Evolutionary conservation across 352 stramenopile species (phyloP), one percentile per base, ranked within the genome.

Genomic region (Globisporangium megalacanthum): DNA sequence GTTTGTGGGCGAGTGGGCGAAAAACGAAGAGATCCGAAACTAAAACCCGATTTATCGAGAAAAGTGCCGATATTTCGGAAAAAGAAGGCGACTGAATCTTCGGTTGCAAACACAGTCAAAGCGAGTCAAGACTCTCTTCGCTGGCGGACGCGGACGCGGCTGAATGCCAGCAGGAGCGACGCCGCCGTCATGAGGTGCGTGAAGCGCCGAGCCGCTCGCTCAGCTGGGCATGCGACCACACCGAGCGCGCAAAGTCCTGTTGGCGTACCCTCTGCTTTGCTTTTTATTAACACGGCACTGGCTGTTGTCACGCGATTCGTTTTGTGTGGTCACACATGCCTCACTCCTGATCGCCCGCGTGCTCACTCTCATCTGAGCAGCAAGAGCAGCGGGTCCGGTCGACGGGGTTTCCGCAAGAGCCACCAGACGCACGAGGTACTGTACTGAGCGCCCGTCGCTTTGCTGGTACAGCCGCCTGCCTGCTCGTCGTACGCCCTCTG

Each of bases 171-270:
- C 57, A 49, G 44, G 44, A 49, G 44, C n/a, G 44, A 39, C 35
- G 10, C 51, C 41, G 49, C 13, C 55, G 73, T 52, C 52, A 84
- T 84, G 74, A 81, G 68, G 74, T 84, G 33, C 67, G 70, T 67
- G 25, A 9, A 10, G 17, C 20, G 14, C 7, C 13, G 2, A 39
- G 41, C 4, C 8, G 13, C 2, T 9, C 8, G 13, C 2, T 9
- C 37, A 5, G 13, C 5, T 45, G 39, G 39, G 14, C 35, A 13
- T 13, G 35, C 35, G 35, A 39, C 35, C 10, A 13, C 35, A 45
- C 3, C 11, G 1, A n/a, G 13, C 1, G 39, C 2, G 39, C 39
- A 14, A 4, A 5, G 13, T 14, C 11, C 1, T 15, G 39, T 15
- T 45, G 9, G 10, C 10, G 13, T 5, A 6, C 39, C 6, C 39